Conservation (phyloP, 495 filamentous ascomycete genomes). For the Penicillium tannophilum region DNA sequence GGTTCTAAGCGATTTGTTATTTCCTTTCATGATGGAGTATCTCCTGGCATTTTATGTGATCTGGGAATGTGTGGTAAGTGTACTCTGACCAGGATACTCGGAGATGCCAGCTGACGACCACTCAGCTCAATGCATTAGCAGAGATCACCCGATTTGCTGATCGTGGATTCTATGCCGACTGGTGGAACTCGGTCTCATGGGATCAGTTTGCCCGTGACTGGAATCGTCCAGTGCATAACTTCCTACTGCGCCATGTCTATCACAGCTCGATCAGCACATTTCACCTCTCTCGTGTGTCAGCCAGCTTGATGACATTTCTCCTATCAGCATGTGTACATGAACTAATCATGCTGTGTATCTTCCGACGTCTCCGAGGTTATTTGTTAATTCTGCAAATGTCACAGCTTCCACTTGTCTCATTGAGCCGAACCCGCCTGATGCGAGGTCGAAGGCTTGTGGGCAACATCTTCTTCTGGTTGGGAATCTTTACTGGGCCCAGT, state of each 20-base stretch:
- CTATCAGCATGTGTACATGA: slow-evolving; percentile 71
- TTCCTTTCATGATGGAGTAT: slow-evolving; percentile 77
- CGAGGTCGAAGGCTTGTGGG: slow-evolving; percentile 60
- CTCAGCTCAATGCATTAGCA: slow-evolving; percentile 66
- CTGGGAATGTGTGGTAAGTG: slow-evolving; percentile 67
- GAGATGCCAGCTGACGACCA: neutral
- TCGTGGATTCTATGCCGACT: slow-evolving; percentile 74
- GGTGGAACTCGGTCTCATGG: slow-evolving; percentile 60
- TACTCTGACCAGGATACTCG: neutral
- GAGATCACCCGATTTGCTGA: slow-evolving; percentile 77
- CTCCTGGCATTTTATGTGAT: slow-evolving; percentile 66
- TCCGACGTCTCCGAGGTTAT: slow-evolving; percentile 75
- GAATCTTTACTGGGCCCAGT: slow-evolving; percentile 71
- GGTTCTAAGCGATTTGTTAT: slow-evolving; percentile 68
- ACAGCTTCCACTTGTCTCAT: slow-evolving; percentile 53
- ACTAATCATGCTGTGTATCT: slow-evolving; percentile 75
- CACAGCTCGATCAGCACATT: slow-evolving; percentile 71
- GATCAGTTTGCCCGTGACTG: slow-evolving; percentile 72
- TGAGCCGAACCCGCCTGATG: slow-evolving; percentile 65
- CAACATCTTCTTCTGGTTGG: slow-evolving; percentile 75
- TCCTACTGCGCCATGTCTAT: slow-evolving; percentile 74
- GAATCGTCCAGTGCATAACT: slow-evolving; percentile 72
- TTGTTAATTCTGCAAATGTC: slow-evolving; percentile 68
- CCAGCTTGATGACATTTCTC: slow-evolving; percentile 74
- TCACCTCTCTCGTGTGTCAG: slow-evolving; percentile 65